Conservation (phyloP, 768 basidiomycete genomes). For the Psilocybe cubensis region DNA sequence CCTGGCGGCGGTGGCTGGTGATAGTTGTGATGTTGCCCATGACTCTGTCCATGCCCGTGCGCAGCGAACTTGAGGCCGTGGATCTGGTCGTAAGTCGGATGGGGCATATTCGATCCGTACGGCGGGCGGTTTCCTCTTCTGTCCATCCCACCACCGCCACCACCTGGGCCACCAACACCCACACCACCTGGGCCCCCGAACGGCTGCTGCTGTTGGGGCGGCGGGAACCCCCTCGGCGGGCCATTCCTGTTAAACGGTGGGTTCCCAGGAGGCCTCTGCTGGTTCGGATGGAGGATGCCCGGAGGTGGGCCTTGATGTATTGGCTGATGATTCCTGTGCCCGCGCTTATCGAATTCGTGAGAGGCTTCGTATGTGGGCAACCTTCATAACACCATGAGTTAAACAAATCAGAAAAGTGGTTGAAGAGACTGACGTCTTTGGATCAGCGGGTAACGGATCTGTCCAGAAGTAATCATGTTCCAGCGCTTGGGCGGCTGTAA, state of each 20-base stretch:
- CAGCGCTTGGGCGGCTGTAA: constrained; percentile 85
- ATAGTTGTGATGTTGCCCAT: background rate
- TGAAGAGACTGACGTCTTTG: constrained; percentile 64
- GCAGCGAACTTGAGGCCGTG: too few relatives aligned
- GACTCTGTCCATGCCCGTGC: background rate
- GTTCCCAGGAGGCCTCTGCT: constrained; percentile 16
- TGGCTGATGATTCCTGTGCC: constrained; percentile 49
- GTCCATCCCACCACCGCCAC: constrained; percentile 7
- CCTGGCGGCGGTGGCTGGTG: too few relatives aligned
- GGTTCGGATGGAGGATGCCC: constrained; percentile 26
- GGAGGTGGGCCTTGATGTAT: constrained; percentile 31
- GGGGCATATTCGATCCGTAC: constrained; percentile 23
- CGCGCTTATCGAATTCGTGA: constrained; percentile 81
- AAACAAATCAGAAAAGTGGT: background rate
- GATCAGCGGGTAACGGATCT: constrained; percentile 85
- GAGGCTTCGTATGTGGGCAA: constrained; percentile 81
- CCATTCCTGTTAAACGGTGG: constrained; percentile 34
- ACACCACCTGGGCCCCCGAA: too few relatives aligned
- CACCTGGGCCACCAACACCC: too few relatives aligned
- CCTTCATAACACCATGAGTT: constrained; percentile 35
- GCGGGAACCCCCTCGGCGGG: constrained; percentile 10
- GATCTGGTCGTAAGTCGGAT: background rate
- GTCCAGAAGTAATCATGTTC: constrained; percentile 97
- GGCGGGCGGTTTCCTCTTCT: constrained; percentile 27
- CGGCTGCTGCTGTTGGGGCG: constrained; percentile 5